Conservation (phyloP, 352 stramenopile genomes). For the Phytopythium mirpurense region DNA sequence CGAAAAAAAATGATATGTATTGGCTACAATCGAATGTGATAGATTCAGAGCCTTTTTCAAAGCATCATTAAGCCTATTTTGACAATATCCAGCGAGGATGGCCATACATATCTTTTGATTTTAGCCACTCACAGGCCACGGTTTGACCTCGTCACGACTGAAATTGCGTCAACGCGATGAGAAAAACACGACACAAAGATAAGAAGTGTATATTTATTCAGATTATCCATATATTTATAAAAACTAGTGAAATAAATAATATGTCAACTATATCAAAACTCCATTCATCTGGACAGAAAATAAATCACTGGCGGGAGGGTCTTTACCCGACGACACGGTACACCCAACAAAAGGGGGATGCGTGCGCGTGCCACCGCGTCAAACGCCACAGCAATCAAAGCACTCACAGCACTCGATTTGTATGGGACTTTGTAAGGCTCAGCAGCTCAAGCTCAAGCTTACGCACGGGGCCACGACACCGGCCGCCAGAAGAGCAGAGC, state of each 20-base stretch:
- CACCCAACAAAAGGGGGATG: constrained; percentile 5
- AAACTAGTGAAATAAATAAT: not conserved
- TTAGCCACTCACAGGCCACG: no score
- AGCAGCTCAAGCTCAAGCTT: constrained; percentile 1
- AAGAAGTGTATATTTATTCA: not conserved
- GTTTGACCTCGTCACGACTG: no score
- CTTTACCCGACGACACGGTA: constrained; percentile 6
- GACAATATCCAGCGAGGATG: no score
- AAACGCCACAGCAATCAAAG: constrained; percentile 4
- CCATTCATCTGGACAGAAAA: constrained; percentile 2
- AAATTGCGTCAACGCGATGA: not conserved
- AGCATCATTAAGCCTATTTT: no score
- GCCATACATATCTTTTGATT: not conserved
- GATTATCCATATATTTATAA: not conserved
- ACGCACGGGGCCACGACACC: no score
- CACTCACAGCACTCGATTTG: no score
- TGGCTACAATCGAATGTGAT: no score
- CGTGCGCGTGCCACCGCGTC: not conserved
- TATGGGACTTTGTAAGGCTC: not conserved
- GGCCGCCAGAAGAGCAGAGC: no score
- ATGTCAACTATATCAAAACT: not conserved
- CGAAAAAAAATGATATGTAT: no score
- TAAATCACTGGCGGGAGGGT: not conserved
- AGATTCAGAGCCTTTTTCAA: no score
- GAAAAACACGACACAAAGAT: constrained; percentile 1